phyloP scores from a whole-genome alignment of 2,329 filamentous ascomycete genomes.

The Leptographium wingfieldii region DNA sequence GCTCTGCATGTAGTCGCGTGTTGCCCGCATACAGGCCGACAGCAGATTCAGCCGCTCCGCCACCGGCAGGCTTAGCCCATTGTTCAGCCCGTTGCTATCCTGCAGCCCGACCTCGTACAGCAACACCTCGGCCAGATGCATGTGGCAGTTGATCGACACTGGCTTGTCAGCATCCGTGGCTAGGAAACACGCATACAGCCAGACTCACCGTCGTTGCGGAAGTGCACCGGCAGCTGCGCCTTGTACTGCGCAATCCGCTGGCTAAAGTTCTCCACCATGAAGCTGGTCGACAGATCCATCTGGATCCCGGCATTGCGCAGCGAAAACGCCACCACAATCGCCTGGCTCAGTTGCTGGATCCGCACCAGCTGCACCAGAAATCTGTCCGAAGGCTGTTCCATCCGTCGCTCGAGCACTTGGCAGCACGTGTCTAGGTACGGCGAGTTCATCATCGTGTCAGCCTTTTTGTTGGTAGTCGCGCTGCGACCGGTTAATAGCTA shows the following conservation, averaged over 20 bases:
- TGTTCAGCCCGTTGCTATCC: constrained; percentile 20
- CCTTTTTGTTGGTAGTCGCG: constrained; percentile 27
- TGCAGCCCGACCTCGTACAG: constrained; percentile 33
- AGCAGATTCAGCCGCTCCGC: constrained; percentile 31
- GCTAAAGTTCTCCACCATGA: constrained; percentile 30
- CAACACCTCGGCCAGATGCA: constrained; percentile 32
- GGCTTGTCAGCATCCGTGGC: background rate
- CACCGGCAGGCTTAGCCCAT: constrained; percentile 18
- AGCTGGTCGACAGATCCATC: constrained; percentile 22
- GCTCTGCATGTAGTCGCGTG: constrained; percentile 26
- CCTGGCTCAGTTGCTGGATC: constrained; percentile 35
- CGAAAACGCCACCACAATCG: constrained; percentile 28
- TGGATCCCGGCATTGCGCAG: constrained; percentile 19
- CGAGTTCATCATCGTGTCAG: constrained; percentile 35
- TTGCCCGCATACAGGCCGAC: constrained; percentile 29
- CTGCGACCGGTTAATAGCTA: constrained; percentile 7
- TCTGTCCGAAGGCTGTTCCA: constrained; percentile 30
- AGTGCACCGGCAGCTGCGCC: constrained; percentile 2
- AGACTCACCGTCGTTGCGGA: constrained; percentile 1
- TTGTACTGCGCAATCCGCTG: constrained; percentile 25
- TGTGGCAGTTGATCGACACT: constrained; percentile 17
- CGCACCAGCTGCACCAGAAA: constrained; percentile 32
- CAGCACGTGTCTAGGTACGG: constrained; percentile 30
- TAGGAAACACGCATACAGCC: background rate
- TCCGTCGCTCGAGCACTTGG: constrained; percentile 26